Percentiles rank a stretch among this genome's conserved stretches.
Evolutionary conservation across 1,139 yeast genomes (phyloP).

Genomic region (Candida sp.): DNA sequence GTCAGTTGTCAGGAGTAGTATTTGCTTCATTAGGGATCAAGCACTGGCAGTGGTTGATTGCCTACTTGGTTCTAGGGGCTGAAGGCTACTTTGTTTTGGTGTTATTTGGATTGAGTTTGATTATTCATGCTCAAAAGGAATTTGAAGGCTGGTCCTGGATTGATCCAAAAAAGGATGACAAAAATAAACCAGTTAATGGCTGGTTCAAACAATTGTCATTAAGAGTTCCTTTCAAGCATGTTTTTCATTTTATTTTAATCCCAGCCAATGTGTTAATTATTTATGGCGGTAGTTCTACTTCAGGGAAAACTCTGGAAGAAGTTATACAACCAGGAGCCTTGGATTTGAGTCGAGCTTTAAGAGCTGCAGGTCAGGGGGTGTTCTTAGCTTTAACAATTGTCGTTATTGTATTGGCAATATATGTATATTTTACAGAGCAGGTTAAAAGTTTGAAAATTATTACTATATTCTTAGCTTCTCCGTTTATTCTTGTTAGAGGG

Average conservation of each 20-base stretch:
- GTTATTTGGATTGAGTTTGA: slow-evolving; percentile 21
- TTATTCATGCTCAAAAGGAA: slow-evolving; percentile 23
- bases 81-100: slow-evolving; percentile 38
- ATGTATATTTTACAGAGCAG: slow-evolving; percentile 14
- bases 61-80: slow-evolving; percentile 34
- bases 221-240: slow-evolving; percentile 4
- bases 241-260: slow-evolving; percentile 24
- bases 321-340: slow-evolving; percentile 9
- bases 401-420: slow-evolving; percentile 16
- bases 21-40: slow-evolving; percentile 26
- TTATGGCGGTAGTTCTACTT: slow-evolving; percentile 30
- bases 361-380: slow-evolving; percentile 30
- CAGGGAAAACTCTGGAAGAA: slow-evolving; percentile 17
- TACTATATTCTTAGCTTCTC: slow-evolving; percentile 12
- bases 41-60: slow-evolving; percentile 31
- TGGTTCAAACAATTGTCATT: slow-evolving; percentile 3
- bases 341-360: slow-evolving; percentile 21
- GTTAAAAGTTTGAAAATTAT: slow-evolving; percentile 14
- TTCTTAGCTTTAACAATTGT: slow-evolving; percentile 22
- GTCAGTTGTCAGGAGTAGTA: slow-evolving; percentile 33
- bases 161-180: slow-evolving; percentile 9
- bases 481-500: slow-evolving; percentile 29
- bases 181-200: slow-evolving; percentile 3
- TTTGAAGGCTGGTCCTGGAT: slow-evolving; percentile 14
- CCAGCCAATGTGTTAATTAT: slow-evolving; percentile 33